Conservation (phyloP, 257 asterid species). For the Craterostigma plantagineum region DNA sequence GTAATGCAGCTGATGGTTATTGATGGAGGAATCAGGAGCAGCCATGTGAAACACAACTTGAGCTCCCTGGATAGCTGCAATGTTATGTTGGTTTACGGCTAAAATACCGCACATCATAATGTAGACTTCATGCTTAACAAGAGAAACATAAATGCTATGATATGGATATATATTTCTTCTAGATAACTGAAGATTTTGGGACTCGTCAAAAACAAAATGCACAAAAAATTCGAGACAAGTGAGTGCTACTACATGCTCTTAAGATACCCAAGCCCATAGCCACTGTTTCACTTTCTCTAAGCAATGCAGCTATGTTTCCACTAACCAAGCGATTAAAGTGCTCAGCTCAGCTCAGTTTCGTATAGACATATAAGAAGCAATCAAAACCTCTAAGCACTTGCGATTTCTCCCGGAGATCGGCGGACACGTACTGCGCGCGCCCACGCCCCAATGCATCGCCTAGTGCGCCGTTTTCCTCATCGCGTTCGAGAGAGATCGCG, state of each 20-base stretch:
- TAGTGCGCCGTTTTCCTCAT: conserved; percentile 53
- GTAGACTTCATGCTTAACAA: too few species aligned
- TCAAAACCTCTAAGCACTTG: conserved; percentile 53
- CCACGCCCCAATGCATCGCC: conserved; percentile 61
- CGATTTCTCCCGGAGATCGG: conserved; percentile 84
- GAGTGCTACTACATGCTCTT: too few species aligned
- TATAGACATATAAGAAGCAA: not conserved
- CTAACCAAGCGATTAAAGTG: not conserved
- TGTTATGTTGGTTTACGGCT: not conserved
- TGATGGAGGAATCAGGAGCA: conserved; percentile 95
- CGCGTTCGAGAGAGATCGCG: conserved; percentile 36
- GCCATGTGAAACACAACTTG: conserved; percentile 97
- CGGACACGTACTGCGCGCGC: conserved; percentile 51
- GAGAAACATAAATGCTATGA: too few species aligned
- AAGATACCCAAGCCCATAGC: too few species aligned
- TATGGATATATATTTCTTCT: too few species aligned
- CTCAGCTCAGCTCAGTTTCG: too few species aligned
- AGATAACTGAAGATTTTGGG: too few species aligned
- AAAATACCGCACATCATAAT: not conserved
- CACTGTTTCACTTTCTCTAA: too few species aligned
- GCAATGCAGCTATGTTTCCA: not conserved
- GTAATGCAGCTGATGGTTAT: conserved; percentile 69
- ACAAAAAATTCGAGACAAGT: too few species aligned
- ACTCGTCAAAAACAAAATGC: too few species aligned
- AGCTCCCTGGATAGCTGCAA: conserved; percentile 62